A percentile compares a stretch with the other conserved stretches of the same genome.
Evolutionary conservation across 805 yeast genomes (phyloP).

Genomic region (Candida silvicultrix): DNA sequence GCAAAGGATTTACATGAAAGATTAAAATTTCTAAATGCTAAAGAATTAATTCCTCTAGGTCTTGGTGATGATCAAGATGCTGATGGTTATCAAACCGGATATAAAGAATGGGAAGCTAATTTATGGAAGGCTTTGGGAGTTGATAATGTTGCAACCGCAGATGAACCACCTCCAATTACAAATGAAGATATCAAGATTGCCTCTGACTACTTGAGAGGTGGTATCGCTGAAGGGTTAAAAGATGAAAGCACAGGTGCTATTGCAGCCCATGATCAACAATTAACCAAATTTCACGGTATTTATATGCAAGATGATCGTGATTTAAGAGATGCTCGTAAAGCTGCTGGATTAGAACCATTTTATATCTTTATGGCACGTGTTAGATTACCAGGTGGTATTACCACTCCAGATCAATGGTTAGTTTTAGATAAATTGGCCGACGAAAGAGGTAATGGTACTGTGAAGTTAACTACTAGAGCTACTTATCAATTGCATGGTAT

Average conservation of each 20-base stretch:
- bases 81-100: slow-evolving; percentile 92
- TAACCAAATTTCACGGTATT: slow-evolving; percentile 96
- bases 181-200: slow-evolving; percentile 92
- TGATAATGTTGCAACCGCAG: slow-evolving; percentile 70
- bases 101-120: slow-evolving; percentile 75
- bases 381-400: slow-evolving; percentile 88
- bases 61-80: slow-evolving; percentile 97
- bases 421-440: slow-evolving; percentile 77
- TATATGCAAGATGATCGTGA: slow-evolving; percentile 99
- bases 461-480: slow-evolving; percentile 93
- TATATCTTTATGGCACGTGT: slow-evolving; percentile 96
- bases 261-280: slow-evolving; percentile 83
- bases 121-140: slow-evolving; percentile 90
- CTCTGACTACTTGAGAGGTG: slow-evolving; percentile 87
- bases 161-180: slow-evolving; percentile 88
- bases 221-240: slow-evolving; percentile 77
- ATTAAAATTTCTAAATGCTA: slow-evolving; percentile 66
- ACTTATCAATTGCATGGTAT: slow-evolving; percentile 96
- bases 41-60: slow-evolving; percentile 67
- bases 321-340: slow-evolving; percentile 85
- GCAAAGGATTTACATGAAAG: slow-evolving; percentile 64
- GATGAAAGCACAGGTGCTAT: slow-evolving; percentile 89
- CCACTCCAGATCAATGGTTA: slow-evolving; percentile 87
- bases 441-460: slow-evolving; percentile 83
- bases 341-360: slow-evolving; percentile 91